Evolutionary conservation across 1,284 basidiomycete species (phyloP), one percentile per base, ranked within the genome.

Genomic region (Somion occarium): DNA sequence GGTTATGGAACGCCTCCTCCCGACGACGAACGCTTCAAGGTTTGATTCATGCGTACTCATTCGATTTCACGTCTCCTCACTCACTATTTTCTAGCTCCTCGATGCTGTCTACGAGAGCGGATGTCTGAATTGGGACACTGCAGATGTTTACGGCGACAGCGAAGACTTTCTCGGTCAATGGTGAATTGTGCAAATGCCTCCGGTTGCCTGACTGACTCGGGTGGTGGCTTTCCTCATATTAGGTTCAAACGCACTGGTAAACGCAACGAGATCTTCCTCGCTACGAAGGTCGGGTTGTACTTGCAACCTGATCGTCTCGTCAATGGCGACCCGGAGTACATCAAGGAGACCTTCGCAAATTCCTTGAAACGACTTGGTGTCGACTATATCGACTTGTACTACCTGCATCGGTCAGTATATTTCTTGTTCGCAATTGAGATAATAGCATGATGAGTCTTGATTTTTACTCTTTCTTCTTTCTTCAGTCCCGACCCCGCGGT

Each of bases 321-420:
- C 27, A 61, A 66, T 50, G 67, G 67, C 19, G 59, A 64, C n/a
- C 66, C 73, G 0, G 66, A 65, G 18, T 71, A 70, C 47, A 68
- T 69, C 41, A 65, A 62, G 20, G 48, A 66, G 48, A 66, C 70
- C 1, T 54, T 68, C 41, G 66, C 71, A 26, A 61, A 59, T 48
- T 74, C 73, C 5, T 57, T 75, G 24, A 59, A 67, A 53, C 62
- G 63, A n/a, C 68, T 81, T 2, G 72, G 73, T 1, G 64, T 72
- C 3, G 73, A 78, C n/a, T 58, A 63, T 4, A 68, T 80, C 44
- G 78, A 80, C 48, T 58, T 79, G 9, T 77, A 67, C 55, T 80
- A 79, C 54, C 52, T 69, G 13, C 73, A 75, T 53, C 56, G 69
- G 69, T 71, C n/a, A n/a, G n/a, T n/a, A n/a, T n/a, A n/a, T n/a